Evolutionary conservation across 345 rosid genomes (phyloP).

Genomic region (Aethionema arabicum): DNA sequence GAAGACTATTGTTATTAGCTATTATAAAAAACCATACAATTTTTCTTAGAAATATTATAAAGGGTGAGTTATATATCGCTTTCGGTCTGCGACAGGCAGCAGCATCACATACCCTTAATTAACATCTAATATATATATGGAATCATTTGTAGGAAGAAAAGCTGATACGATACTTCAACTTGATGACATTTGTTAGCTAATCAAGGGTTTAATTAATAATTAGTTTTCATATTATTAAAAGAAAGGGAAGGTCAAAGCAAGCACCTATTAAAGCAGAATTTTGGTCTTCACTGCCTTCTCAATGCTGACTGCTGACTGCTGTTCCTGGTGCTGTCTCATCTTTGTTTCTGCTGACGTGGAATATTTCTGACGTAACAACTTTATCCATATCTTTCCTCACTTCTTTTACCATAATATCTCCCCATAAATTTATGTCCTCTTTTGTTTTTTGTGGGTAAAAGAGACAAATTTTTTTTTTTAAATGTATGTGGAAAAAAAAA

Average conservation of each 20-base stretch:
- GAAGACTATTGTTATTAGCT: no score
- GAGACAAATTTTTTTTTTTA: no score
- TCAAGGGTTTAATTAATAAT: background rate
- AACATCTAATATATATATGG: background rate
- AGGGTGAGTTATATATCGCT: background rate
- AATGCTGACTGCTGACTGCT: conserved; percentile 1
- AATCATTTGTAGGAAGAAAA: background rate
- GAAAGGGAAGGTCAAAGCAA: conserved; percentile 4
- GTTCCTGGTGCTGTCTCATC: background rate
- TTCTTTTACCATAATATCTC: no score
- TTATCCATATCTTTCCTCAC: background rate
- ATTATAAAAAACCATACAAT: no score
- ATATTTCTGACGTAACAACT: background rate
- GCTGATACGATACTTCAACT: no score
- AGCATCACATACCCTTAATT: conserved; percentile 29
- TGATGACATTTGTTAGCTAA: conserved; percentile 2
- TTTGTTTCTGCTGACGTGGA: background rate
- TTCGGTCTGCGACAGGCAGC: conserved; percentile 24
- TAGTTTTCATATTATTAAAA: background rate
- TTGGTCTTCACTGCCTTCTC: no score
- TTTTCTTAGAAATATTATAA: no score
- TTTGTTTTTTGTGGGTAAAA: no score
- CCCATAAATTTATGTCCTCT: background rate
- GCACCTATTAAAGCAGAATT: conserved; percentile 11
- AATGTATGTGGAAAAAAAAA: no score